Evolutionary conservation across 2,329 filamentous ascomycete genomes (phyloP).

Genomic region (Dichotomopilus funicola): DNA sequence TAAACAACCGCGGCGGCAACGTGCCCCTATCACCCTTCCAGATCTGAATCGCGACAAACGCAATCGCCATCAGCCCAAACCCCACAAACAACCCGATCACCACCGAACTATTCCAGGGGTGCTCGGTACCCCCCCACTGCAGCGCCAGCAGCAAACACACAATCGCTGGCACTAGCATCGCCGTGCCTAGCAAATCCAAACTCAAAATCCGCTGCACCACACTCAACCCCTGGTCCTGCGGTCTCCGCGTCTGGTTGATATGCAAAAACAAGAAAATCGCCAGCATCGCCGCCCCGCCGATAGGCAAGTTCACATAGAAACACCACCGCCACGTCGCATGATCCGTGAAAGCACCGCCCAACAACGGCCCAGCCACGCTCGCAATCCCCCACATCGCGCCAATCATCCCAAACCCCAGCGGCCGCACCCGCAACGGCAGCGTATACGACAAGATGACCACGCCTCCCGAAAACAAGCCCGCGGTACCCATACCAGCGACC

Average conservation of each 20-base stretch:
- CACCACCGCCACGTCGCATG: conserved; percentile 48
- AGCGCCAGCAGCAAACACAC: conserved; percentile 49
- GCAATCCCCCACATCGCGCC: conserved; percentile 51
- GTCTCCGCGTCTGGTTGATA: conserved; percentile 25
- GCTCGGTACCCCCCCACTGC: conserved; percentile 49
- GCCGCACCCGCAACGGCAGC: conserved; percentile 49
- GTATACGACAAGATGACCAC: conserved; percentile 42
- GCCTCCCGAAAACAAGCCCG: conserved; percentile 45
- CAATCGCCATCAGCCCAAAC: conserved; percentile 37
- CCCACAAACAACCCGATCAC: conserved; percentile 48
- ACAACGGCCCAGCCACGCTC: conserved; percentile 41
- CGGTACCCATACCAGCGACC: conserved; percentile 45
- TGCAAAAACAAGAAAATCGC: conserved; percentile 21
- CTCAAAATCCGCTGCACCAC: conserved; percentile 35
- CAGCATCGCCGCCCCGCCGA: conserved; percentile 24
- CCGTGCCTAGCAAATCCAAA: conserved; percentile 44
- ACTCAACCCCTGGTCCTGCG: conserved; percentile 28
- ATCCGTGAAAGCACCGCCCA: conserved; percentile 46
- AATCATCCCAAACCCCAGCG: conserved; percentile 48
- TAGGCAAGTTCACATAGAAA: conserved; percentile 37
- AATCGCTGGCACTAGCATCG: conserved; percentile 46
- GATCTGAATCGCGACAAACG: conserved; percentile 43
- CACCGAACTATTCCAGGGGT: conserved; percentile 42
- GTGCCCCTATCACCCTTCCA: conserved; percentile 43
- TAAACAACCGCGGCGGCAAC: conserved; percentile 43